phyloP scores from a whole-genome alignment of 2,329 filamentous ascomycete species.

The Fusarium citri region DNA sequence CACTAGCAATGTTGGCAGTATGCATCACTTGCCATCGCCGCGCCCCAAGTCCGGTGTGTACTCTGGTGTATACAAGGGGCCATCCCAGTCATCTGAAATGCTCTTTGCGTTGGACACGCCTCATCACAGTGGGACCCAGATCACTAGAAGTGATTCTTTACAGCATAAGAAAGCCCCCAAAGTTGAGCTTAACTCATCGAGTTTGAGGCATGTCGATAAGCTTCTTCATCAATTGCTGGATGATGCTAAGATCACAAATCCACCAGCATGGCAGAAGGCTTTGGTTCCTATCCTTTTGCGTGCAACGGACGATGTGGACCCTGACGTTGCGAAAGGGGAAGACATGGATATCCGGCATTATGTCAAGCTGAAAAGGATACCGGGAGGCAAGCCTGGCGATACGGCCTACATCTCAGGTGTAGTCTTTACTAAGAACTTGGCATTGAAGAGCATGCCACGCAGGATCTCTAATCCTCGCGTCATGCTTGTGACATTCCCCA shows the following conservation, averaged over 20 bases:
- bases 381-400: constrained; percentile 88
- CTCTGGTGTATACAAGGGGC: constrained; percentile 67
- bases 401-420: constrained; percentile 97
- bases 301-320: constrained; percentile 94
- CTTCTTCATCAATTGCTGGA: constrained; percentile 85
- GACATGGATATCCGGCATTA: constrained; percentile 98
- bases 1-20: constrained; percentile 80
- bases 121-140: constrained; percentile 57
- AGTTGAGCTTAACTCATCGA: constrained; percentile 88
- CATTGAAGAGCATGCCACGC: constrained; percentile 94
- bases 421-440: constrained; percentile 97
- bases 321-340: constrained; percentile 89
- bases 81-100: constrained; percentile 64
- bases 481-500: constrained; percentile 91
- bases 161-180: constrained; percentile 77
- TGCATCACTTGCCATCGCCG: constrained; percentile 78
- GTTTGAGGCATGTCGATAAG: constrained; percentile 87
- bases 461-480: constrained; percentile 87
- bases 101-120: constrained; percentile 61
- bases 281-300: constrained; percentile 89
- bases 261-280: constrained; percentile 86
- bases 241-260: constrained; percentile 79
- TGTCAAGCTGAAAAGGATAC: constrained; percentile 96
- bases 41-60: constrained; percentile 69
- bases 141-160: constrained; percentile 86